These are phyloP conservation scores for Boletellus emodensis DNA, from an alignment of 768 basidiomycete genomes.

Conservation along the genomic window DNA sequence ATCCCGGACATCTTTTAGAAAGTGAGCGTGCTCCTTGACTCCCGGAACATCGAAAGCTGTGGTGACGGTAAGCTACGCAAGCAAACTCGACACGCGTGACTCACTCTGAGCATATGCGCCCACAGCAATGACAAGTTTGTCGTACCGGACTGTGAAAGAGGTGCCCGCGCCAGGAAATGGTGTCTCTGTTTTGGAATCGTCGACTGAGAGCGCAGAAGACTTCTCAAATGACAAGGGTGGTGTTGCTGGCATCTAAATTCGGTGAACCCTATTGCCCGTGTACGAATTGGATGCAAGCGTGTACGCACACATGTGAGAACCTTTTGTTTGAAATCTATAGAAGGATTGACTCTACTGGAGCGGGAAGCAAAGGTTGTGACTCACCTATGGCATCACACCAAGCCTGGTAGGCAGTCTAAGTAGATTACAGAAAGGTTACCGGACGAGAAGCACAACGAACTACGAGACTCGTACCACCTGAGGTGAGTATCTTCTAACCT, in stretches of 20 bases:
- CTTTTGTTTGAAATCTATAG: slow-evolving; percentile 57
- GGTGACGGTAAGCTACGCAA: neutral
- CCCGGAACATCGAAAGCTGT: slow-evolving; percentile 68
- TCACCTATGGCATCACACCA: slow-evolving; percentile 73
- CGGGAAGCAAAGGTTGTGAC: slow-evolving; percentile 6
- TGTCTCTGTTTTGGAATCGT: slow-evolving; percentile 14
- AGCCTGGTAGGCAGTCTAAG: slow-evolving; percentile 61
- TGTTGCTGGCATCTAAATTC: slow-evolving; percentile 60
- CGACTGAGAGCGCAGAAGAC: slow-evolving; percentile 9
- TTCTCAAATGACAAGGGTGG: slow-evolving; percentile 36
- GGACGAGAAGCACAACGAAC: neutral
- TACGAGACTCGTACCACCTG: slow-evolving; percentile 41
- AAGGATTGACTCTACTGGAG: slow-evolving; percentile 6
- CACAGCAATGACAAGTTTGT: slow-evolving; percentile 80
- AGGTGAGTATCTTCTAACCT: slow-evolving; percentile 57
- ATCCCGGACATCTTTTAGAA: slow-evolving; percentile 77
- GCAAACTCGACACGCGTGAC: slow-evolving; percentile 16
- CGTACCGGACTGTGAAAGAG: slow-evolving; percentile 61
- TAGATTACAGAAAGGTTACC: neutral
- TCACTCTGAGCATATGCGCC: slow-evolving; percentile 83
- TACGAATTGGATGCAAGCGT: neutral
- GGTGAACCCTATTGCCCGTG: neutral
- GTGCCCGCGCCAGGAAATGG: slow-evolving; percentile 24
- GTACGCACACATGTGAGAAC: slow-evolving; percentile 55
- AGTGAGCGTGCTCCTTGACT: slow-evolving; percentile 77